A percentile compares a stretch with the other conserved stretches of the same genome.
These are phyloP conservation scores for Metarhizium brunneum DNA, from an alignment of 2,329 filamentous ascomycete genomes.

Conservation along the genomic window DNA sequence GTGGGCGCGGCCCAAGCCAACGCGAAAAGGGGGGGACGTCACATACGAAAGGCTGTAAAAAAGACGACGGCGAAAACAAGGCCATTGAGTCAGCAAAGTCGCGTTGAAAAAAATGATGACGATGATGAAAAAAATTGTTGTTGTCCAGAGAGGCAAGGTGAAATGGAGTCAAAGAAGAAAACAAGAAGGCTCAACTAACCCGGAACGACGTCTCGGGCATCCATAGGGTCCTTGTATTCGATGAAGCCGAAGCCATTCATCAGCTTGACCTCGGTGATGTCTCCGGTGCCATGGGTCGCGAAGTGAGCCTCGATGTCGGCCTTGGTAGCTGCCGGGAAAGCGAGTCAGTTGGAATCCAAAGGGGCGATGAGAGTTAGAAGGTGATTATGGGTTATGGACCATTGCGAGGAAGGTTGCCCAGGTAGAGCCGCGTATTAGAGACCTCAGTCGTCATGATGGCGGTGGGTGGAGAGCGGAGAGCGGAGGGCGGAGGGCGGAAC, in stretches of 20 bases:
- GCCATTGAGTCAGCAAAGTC: conserved; percentile 6
- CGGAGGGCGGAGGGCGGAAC: conserved; percentile 13
- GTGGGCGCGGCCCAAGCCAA: neutral
- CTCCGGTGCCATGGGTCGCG: conserved; percentile 87
- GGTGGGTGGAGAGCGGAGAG: conserved; percentile 6
- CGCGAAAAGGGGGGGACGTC: conserved; percentile 2
- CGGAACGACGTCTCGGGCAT: conserved; percentile 95
- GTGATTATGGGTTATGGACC: conserved; percentile 45
- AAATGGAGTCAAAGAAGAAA: neutral
- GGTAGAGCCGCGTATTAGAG: conserved; percentile 88
- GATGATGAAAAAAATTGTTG: neutral
- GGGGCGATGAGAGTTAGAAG: conserved; percentile 12
- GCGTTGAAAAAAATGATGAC: neutral
- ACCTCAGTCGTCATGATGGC: conserved; percentile 68
- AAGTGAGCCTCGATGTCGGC: conserved; percentile 95
- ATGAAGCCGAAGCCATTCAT: conserved; percentile 99
- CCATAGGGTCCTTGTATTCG: conserved; percentile 97
- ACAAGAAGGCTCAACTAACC: conserved; percentile 48
- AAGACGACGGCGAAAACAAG: neutral
- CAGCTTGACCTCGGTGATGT: conserved; percentile 97
- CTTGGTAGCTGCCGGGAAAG: conserved; percentile 69
- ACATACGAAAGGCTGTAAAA: conserved; percentile 52
- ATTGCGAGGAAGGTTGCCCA: conserved; percentile 94
- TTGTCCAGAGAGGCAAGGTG: neutral
- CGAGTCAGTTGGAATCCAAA: conserved; percentile 33